Base-by-base conservation (phyloP, 306 rosid genomes). In the Betula pendula region DNA sequence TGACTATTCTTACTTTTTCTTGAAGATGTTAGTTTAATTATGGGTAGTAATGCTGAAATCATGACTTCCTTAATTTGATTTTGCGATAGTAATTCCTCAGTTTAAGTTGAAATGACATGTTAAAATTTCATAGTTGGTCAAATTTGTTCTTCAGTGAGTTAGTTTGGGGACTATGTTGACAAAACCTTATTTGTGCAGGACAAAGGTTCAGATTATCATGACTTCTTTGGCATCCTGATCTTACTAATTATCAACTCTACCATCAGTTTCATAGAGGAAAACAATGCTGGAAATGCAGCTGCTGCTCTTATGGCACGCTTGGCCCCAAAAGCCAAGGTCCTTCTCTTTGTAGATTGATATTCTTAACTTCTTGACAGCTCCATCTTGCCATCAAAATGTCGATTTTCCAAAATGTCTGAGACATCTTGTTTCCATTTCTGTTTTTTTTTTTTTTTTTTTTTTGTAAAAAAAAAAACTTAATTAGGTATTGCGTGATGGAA, bases 201-300 rank as follows among this genome's bases (percentile, higher is more conserved):
- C 0, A 72, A 89, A 74, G 7, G 4, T 38, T 38, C 42, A 27
- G 96, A 91, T 77, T 91, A 89, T 76, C 92, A 82, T 33, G 92
- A 91, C 80, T 91, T 91, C 81, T 74, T 17, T 58, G 96, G 96
- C 67, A 87, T 91, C 79, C 47, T 88, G 15, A 44, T 86, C 74
- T 80, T 91, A 75, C 89, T 91, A 20, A 2, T 91, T 33, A 80
- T 91, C 70, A 91, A 91, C 77, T 89, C 96, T 22, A 89, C 93
- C 86, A 87, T 91, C 50, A 91, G 92, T 86, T 91, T 89, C 75
- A 78, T 87, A 25, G 96, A 91, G 87, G 96, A 91, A 80, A 91
- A 91, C 72, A 91, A 91, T 52, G 93, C 96, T 75, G 93, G 96
- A 24, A 89, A 91, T 81, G 96, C 96, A 68, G 96, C 96, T 12